Evolutionary conservation across 2,329 filamentous ascomycete genomes (phyloP).

Genomic region (Tolypocladium capitatum): DNA sequence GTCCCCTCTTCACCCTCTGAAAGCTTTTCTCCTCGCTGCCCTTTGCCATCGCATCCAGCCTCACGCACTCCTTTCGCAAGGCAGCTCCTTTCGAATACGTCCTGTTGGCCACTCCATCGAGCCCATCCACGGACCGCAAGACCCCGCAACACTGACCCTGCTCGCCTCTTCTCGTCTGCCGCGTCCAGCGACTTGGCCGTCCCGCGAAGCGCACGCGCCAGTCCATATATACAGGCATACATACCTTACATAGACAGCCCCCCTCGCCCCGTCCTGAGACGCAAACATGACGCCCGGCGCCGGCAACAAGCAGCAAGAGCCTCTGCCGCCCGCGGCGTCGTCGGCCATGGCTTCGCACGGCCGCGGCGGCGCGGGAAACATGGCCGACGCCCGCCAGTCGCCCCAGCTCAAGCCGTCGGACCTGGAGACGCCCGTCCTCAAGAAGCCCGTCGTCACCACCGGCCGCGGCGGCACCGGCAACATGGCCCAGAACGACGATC

Average conservation of each 20-base stretch:
- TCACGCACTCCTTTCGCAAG: not conserved
- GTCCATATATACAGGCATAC: no score
- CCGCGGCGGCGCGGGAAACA: slow-evolving; percentile 69
- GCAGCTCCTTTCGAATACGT: not conserved
- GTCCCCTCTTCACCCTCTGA: not conserved
- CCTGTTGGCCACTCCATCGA: not conserved
- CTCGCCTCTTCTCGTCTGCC: not conserved
- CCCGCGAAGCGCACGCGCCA: not conserved
- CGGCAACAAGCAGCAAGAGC: not conserved
- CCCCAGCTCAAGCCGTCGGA: slow-evolving; percentile 46
- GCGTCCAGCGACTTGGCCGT: not conserved
- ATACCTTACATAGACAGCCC: no score
- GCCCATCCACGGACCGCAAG: not conserved
- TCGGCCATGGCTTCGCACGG: slow-evolving; percentile 44
- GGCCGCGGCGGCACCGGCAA: slow-evolving; percentile 81
- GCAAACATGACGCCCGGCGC: not conserved
- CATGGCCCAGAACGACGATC: slow-evolving; percentile 65
- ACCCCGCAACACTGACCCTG: not conserved
- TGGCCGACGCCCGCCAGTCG: slow-evolving; percentile 39
- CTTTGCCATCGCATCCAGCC: not conserved
- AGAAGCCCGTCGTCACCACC: slow-evolving; percentile 73
- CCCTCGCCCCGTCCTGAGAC: not conserved
- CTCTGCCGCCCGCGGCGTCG: slow-evolving; percentile 14
- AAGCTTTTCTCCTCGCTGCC: not conserved
- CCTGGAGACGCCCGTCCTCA: slow-evolving; percentile 71